Conservation (phyloP, 2,329 filamentous ascomycete species). For the Colletotrichum magnum region DNA sequence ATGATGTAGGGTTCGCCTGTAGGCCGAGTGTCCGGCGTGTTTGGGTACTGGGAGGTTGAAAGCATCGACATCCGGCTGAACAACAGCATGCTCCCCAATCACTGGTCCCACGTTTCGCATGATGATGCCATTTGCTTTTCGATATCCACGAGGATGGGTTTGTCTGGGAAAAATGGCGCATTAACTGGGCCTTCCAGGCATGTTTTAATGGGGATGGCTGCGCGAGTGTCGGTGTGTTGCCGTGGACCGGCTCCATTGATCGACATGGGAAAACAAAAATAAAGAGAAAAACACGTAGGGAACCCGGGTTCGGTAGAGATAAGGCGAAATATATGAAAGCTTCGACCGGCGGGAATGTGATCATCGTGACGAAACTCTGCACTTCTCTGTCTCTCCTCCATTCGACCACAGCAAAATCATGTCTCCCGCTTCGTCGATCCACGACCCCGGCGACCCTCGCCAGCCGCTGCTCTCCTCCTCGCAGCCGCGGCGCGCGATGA, state of each 20-base stretch:
- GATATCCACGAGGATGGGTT: conserved; percentile 5
- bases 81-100: too few relatives aligned
- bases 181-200: conserved; percentile 3
- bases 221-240: neutral
- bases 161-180: conserved; percentile 8
- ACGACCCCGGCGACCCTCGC: conserved; percentile 32
- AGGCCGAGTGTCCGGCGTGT: too few relatives aligned
- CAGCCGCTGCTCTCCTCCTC: conserved; percentile 23
- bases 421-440: conserved; percentile 32
- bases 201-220: neutral
- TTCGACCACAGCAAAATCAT: conserved; percentile 2
- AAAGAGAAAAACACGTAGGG: neutral
- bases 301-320: neutral
- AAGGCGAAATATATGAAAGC: neutral
- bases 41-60: too few relatives aligned
- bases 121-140: conserved; percentile 3
- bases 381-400: neutral
- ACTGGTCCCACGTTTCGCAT: neutral
- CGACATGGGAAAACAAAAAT: neutral
- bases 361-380: neutral
- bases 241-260: neutral
- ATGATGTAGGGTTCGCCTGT: neutral
- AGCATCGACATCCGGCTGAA: too few relatives aligned
- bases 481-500: conserved; percentile 17
- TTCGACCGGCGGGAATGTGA: neutral